Base-by-base conservation (phyloP, 768 basidiomycete genomes). In the Punctularia strigosozonata region DNA sequence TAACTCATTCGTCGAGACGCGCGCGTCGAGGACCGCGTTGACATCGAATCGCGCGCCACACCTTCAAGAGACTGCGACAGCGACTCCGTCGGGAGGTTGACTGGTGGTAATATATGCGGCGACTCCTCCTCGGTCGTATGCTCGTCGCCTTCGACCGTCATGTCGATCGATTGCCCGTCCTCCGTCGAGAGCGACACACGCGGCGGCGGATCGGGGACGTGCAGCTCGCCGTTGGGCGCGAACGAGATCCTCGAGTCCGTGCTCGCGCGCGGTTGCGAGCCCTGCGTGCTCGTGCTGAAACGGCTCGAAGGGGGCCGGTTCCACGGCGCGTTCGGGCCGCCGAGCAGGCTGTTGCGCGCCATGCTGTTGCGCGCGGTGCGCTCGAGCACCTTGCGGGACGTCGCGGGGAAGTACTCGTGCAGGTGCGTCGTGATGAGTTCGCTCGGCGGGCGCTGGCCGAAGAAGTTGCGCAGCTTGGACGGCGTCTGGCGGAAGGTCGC, bases 361-460 rank as follows among this genome's bases (percentile, higher is more conserved):
- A 95, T 87, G 52, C 87, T 91, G 54, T 95, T 78, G 37, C 95
- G 66, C 7, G 85, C 83, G 5, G 88, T 89, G 37, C 90, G 80
- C 56, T 84, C 75, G 28, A 99, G 65, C 25, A 86, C 83, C 61
- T 83, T 91, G 63, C 83, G 88, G 66, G 95, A 90, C 3, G 89
- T 80, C 46, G 74, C 72, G 1, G 95, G 95, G 76, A 99, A 99
- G 66, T 84, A 99, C 44, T 95, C 92, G 15, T 83, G 78, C 37
- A 98, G 60, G 54, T 98, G 92, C 5, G 69, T 94, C 19, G 92
- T 87, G 64, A 98, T 98, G 45, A 98, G 77, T 58, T 98, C 95
- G 61, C 85, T 89, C 0, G 95, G 92, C 1, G 95, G 95, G 28
- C 95, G 84, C 52, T 97, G 95, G 13, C 94, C 95, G 49, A 97